These are phyloP conservation scores for Phtheirospermum japonicum DNA, from an alignment of 257 asterid species.

Conservation along the genomic window DNA sequence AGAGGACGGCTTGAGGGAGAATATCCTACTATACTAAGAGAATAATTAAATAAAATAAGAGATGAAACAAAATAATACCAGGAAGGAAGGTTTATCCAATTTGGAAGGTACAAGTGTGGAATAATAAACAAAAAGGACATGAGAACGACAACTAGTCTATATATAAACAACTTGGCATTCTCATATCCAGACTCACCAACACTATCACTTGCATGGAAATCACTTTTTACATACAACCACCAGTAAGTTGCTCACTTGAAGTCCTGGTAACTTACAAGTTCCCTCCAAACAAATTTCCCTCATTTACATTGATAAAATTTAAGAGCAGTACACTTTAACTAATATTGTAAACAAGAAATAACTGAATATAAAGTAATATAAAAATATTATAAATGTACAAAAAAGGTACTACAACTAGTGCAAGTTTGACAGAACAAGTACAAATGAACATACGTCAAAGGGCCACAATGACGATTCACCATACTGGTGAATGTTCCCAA, in stretches of 20 bases:
- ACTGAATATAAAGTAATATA: not conserved
- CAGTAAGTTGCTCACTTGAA: too few species aligned
- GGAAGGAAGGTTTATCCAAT: slow-evolving; percentile 4
- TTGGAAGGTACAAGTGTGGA: slow-evolving; percentile 3
- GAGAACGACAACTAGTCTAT: not conserved
- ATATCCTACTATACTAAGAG: too few species aligned
- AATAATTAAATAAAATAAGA: too few species aligned
- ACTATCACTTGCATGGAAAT: not conserved
- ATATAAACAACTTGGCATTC: not conserved
- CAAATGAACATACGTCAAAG: slow-evolving; percentile 4
- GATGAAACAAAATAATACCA: not conserved
- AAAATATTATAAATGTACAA: not conserved
- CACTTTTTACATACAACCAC: not conserved
- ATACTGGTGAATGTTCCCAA: slow-evolving; percentile 9
- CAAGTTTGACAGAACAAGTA: slow-evolving; percentile 14
- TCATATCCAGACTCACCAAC: not conserved
- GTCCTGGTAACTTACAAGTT: too few species aligned
- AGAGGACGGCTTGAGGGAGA: too few species aligned
- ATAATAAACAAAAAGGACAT: not conserved
- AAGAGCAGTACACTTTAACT: too few species aligned
- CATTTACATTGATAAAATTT: too few species aligned
- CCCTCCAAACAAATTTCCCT: too few species aligned
- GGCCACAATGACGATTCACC: not conserved
- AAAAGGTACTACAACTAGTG: not conserved
- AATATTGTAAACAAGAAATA: too few species aligned